These are phyloP conservation scores for Cryptococcus sp. DNA, from an alignment of 1,284 basidiomycete species.

Conservation along the genomic window DNA sequence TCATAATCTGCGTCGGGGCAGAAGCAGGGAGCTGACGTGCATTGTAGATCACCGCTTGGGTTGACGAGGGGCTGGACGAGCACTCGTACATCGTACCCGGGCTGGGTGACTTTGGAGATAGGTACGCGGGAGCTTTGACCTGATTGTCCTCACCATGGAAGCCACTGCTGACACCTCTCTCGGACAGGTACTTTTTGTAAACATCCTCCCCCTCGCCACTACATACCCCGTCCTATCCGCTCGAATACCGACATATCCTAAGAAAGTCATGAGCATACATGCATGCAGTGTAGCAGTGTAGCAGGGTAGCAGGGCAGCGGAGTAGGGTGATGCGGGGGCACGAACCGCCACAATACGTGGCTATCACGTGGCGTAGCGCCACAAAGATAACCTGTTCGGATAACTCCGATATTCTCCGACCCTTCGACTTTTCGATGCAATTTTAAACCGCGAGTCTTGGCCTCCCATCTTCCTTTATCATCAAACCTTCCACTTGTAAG, in stretches of 20 bases:
- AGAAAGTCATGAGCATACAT: neutral
- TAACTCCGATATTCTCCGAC: neutral
- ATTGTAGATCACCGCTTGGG: slow-evolving; percentile 83
- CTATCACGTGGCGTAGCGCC: no score
- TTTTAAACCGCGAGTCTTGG: no score
- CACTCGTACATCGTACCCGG: slow-evolving; percentile 66
- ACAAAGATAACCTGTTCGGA: neutral
- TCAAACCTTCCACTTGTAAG: neutral
- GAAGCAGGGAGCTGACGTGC: neutral
- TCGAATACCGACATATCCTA: no score
- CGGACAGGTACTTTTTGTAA: no score
- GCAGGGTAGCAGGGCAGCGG: no score
- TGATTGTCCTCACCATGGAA: no score
- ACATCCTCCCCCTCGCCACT: neutral
- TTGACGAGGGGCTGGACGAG: slow-evolving; percentile 89
- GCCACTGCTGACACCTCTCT: no score
- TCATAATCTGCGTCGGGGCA: no score
- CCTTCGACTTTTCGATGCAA: no score
- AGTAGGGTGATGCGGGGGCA: no score
- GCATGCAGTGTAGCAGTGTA: neutral
- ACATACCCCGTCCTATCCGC: neutral
- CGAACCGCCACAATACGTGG: no score
- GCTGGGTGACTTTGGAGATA: slow-evolving; percentile 86
- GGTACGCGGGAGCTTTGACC: slow-evolving; percentile 41
- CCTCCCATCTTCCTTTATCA: neutral